Percentiles rank a stretch among this genome's conserved stretches.
Evolutionary conservation across 228 moss, liverwort and hornwort species (phyloP).

Genomic region (Sphagnum magellanicum): DNA sequence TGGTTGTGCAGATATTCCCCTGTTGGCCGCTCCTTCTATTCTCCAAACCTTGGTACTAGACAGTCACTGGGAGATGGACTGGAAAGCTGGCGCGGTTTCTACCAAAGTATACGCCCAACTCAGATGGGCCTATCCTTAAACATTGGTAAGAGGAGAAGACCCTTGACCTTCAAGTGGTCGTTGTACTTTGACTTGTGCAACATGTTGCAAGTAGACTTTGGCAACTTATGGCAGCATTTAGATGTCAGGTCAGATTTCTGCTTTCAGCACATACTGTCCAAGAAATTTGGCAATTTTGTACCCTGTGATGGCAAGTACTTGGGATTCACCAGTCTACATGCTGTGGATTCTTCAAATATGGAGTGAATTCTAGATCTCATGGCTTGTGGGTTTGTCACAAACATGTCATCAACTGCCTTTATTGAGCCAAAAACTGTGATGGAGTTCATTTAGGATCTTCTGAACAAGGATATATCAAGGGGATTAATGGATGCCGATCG

Average conservation of each 20-base stretch:
- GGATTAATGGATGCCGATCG: slow-evolving; percentile 31
- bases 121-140: slow-evolving; percentile 98
- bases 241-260: no score
- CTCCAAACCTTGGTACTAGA: slow-evolving; percentile 78
- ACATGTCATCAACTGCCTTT: slow-evolving; percentile 53
- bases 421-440: slow-evolving; percentile 41
- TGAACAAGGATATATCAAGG: slow-evolving; percentile 24
- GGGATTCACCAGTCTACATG: no score
- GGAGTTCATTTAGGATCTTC: slow-evolving; percentile 28
- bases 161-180: no score
- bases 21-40: slow-evolving; percentile 95
- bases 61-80: slow-evolving; percentile 91
- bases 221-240: no score
- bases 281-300: no score
- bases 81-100: slow-evolving; percentile 99
- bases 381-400: slow-evolving; percentile 4
- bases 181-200: no score
- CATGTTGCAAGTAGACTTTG: no score
- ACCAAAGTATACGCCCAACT: slow-evolving; percentile 95
- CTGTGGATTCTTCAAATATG: no score
- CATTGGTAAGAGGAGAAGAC: slow-evolving; percentile 44
- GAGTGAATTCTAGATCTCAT: no score
- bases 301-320: no score
- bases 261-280: no score
- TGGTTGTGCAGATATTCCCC: slow-evolving; percentile 67